phyloP scores from a whole-genome alignment of 192 early-diverging fungal species.

The Coemansia sp. region DNA sequence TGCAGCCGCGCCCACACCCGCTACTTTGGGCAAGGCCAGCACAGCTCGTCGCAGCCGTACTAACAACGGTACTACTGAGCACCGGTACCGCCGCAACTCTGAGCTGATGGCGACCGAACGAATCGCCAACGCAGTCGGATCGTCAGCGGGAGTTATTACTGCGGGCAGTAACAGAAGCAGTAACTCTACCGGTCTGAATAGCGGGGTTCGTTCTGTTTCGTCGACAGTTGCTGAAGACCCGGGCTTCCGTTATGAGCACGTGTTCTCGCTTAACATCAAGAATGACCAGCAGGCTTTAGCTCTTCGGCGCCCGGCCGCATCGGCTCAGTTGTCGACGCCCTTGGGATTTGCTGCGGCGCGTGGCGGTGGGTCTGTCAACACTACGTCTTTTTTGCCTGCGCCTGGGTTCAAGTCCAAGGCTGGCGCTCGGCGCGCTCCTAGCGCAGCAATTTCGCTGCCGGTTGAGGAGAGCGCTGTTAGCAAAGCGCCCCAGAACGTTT shows the following conservation, averaged over 20 bases:
- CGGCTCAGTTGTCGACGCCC: constrained; percentile 9
- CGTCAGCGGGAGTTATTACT: not conserved
- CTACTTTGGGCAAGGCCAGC: not conserved
- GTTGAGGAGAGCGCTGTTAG: constrained; percentile 33
- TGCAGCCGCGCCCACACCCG: not conserved
- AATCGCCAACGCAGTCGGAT: not conserved
- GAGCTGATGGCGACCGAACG: constrained; percentile 36
- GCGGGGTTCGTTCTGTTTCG: constrained; percentile 33
- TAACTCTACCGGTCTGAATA: not conserved
- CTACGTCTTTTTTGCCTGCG: not conserved
- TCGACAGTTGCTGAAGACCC: constrained; percentile 17
- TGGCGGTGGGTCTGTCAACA: not conserved
- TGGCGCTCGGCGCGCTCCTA: constrained; percentile 4
- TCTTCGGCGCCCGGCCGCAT: constrained; percentile 2
- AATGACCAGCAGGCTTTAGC: not conserved
- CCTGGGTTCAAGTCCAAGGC: constrained; percentile 1
- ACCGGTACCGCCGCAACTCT: constrained; percentile 55
- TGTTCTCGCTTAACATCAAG: constrained; percentile 41
- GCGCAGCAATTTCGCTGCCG: constrained; percentile 11
- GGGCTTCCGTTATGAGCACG: constrained; percentile 43
- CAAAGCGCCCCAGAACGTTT: constrained; percentile 32
- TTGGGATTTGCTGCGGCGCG: constrained; percentile 6
- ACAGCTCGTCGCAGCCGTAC: constrained; percentile 20
- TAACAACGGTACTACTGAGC: constrained; percentile 48
- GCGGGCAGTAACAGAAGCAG: not conserved